A percentile compares a stretch with the other conserved stretches of the same genome.
These are phyloP conservation scores for Adansonia digitata DNA, from an alignment of 345 rosid genomes.

Conservation along the genomic window DNA sequence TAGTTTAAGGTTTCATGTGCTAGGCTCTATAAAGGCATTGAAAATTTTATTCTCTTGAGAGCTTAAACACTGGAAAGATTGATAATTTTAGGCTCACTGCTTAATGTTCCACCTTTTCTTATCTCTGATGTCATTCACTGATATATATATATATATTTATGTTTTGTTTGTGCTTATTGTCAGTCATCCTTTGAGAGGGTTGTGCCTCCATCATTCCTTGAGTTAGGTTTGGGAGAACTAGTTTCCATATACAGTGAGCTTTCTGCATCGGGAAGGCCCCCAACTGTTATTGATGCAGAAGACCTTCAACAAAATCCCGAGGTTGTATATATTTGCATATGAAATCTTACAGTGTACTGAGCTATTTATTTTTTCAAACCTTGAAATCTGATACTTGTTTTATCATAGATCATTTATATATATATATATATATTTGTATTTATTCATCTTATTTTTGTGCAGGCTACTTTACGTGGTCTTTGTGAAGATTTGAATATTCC, in stretches of 20 bases:
- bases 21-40: background rate
- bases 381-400: background rate
- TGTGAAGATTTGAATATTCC: slow-evolving; percentile 76
- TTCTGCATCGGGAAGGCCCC: slow-evolving; percentile 58
- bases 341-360: background rate
- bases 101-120: background rate
- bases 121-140: slow-evolving; percentile 4
- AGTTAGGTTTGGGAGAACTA: slow-evolving; percentile 67
- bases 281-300: slow-evolving; percentile 61
- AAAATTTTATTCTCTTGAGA: background rate
- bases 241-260: slow-evolving; percentile 68
- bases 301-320: slow-evolving; percentile 78
- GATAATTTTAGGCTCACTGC: background rate
- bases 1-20: background rate
- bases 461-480: slow-evolving; percentile 71
- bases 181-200: slow-evolving; percentile 79
- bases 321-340: slow-evolving; percentile 33
- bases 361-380: background rate
- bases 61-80: background rate
- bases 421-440: background rate
- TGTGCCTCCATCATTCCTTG: slow-evolving; percentile 62
- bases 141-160: background rate
- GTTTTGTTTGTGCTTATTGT: slow-evolving; percentile 19
- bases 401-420: background rate
- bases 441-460: slow-evolving; percentile 15